Evolutionary conservation across 2,329 filamentous ascomycete species (phyloP).

Genomic region (Stagonosporopsis chrysanthemi): DNA sequence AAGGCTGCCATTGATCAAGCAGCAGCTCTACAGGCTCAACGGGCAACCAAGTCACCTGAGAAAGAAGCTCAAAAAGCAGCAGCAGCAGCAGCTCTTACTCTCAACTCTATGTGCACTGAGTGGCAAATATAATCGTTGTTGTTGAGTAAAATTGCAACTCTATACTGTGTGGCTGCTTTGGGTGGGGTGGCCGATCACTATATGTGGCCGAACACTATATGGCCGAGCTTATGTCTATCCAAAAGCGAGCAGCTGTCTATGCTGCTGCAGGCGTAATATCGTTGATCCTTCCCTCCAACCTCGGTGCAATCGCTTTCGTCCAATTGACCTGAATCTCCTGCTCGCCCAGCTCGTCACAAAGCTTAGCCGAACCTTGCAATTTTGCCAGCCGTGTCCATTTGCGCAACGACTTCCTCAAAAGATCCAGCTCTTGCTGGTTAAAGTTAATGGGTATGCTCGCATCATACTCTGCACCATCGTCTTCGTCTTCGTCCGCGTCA

Average conservation of each 20-base stretch:
- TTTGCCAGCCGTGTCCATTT: conserved; percentile 77
- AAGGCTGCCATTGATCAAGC: no score
- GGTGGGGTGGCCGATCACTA: no score
- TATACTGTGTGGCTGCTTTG: no score
- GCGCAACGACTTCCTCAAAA: conserved; percentile 72
- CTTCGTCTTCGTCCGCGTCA: conserved; percentile 51
- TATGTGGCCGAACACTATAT: no score
- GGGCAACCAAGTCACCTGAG: no score
- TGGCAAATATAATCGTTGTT: no score
- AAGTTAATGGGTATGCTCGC: conserved; percentile 55
- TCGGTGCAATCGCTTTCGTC: conserved; percentile 81
- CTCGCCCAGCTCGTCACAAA: conserved; percentile 65
- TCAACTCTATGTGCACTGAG: no score
- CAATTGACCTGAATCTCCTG: conserved; percentile 70
- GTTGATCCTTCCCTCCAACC: conserved; percentile 76
- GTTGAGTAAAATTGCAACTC: no score
- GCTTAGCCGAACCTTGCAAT: conserved; percentile 59
- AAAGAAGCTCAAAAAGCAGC: no score
- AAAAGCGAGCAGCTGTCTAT: background rate
- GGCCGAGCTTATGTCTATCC: no score
- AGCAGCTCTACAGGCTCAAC: no score
- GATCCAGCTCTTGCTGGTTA: conserved; percentile 56
- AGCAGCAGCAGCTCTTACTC: no score
- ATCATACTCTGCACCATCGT: conserved; percentile 49
- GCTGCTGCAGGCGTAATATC: conserved; percentile 19